Percentiles rank a stretch among this genome's conserved stretches.
Conservation (phyloP, 768 basidiomycete species). For the Punctularia strigosozonata region DNA sequence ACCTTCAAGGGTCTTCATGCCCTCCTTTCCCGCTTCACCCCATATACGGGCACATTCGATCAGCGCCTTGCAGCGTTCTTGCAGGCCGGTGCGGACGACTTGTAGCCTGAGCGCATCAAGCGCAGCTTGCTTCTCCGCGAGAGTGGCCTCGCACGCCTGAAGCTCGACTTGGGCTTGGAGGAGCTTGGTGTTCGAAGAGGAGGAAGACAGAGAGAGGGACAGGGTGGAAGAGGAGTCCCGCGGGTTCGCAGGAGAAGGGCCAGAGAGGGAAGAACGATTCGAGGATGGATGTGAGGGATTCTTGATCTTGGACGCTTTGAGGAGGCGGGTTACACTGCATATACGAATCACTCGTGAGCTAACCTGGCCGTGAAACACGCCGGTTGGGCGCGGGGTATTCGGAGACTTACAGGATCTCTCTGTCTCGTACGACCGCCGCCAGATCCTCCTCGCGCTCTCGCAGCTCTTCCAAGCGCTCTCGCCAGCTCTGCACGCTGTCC, state of each 20-base stretch:
- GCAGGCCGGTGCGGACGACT: slow-evolving; percentile 52
- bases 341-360: not conserved
- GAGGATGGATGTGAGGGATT: no score
- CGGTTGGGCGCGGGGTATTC: not conserved
- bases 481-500: slow-evolving; percentile 51
- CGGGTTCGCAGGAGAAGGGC: slow-evolving; percentile 5
- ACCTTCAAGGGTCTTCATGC: slow-evolving; percentile 30
- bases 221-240: slow-evolving; percentile 21
- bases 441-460: slow-evolving; percentile 68
- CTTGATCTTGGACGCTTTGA: slow-evolving; percentile 63
- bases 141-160: slow-evolving; percentile 71
- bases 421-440: slow-evolving; percentile 53
- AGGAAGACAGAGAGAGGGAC: slow-evolving; percentile 26
- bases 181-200: slow-evolving; percentile 41
- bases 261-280: slow-evolving; percentile 24
- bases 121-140: slow-evolving; percentile 58
- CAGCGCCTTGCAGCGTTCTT: slow-evolving; percentile 50
- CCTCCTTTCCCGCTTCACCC: slow-evolving; percentile 57
- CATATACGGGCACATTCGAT: slow-evolving; percentile 59
- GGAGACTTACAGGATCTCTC: slow-evolving; percentile 68
- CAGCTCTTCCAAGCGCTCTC: slow-evolving; percentile 43
- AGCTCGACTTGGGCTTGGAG: slow-evolving; percentile 61
- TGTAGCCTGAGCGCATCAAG: slow-evolving; percentile 38
- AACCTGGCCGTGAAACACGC: not conserved
- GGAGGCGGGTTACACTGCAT: slow-evolving; percentile 60